phyloP scores from a whole-genome alignment of 805 yeast genomes.

The Blastobotrys attinorum region DNA sequence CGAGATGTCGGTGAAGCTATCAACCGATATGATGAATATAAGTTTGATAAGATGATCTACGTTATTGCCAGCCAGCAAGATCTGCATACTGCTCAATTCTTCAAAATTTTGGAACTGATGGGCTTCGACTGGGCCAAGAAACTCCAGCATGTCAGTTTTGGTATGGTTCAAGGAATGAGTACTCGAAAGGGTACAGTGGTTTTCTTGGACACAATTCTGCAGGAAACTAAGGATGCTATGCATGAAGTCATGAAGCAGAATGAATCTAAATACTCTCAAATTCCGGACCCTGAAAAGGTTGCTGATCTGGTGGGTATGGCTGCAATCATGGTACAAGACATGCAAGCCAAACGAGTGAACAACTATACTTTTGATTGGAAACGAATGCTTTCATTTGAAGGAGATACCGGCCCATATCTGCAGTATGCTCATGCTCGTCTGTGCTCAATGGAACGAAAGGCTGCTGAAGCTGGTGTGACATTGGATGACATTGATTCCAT shows the following conservation, averaged over 20 bases:
- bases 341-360: conserved; percentile 95
- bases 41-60: conserved; percentile 93
- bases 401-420: conserved; percentile 98
- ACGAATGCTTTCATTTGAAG: conserved; percentile 96
- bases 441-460: conserved; percentile 86
- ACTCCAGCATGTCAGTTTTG: conserved; percentile 82
- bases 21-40: conserved; percentile 73
- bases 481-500: conserved; percentile 32
- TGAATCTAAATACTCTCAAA: conserved; percentile 83
- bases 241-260: conserved; percentile 94
- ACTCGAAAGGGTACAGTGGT: conserved; percentile 98
- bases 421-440: conserved; percentile 98
- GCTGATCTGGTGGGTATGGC: conserved; percentile 95
- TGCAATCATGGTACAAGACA: conserved; percentile 98
- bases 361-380: conserved; percentile 97
- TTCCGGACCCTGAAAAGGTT: conserved; percentile 86
- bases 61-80: conserved; percentile 97
- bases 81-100: conserved; percentile 86
- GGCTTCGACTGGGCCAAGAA: conserved; percentile 80
- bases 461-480: conserved; percentile 28
- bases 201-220: conserved; percentile 87
- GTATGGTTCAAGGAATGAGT: conserved; percentile 98
- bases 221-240: conserved; percentile 90
- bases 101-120: conserved; percentile 86
- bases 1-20: conserved; percentile 97